A percentile compares a stretch with the other conserved stretches of the same genome.
These are phyloP conservation scores for Rutstroemia sp. DNA, from an alignment of 2,329 filamentous ascomycete genomes.

Conservation along the genomic window DNA sequence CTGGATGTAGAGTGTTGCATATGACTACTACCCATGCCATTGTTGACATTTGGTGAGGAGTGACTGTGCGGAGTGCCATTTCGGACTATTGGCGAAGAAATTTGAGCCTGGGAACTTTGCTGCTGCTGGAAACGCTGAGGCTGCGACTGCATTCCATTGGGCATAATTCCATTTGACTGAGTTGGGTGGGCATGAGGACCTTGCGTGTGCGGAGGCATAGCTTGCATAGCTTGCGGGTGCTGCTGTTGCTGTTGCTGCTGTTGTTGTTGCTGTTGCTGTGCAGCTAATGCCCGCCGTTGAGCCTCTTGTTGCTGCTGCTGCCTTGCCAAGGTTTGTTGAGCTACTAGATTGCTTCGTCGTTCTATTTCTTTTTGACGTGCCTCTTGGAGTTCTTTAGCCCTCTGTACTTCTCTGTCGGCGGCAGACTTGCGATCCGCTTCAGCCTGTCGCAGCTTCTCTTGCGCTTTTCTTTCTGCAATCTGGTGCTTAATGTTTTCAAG, in stretches of 20 bases:
- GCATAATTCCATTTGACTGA: conserved; percentile 35
- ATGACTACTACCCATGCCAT: conserved; percentile 34
- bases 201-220: conserved; percentile 22
- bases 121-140: conserved; percentile 35
- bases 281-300: conserved; percentile 31
- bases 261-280: conserved; percentile 34
- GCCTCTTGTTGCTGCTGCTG: conserved; percentile 30
- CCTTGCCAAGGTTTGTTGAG: conserved; percentile 3
- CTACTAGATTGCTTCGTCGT: conserved; percentile 25
- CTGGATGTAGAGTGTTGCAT: conserved; percentile 62
- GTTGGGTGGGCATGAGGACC: conserved; percentile 37
- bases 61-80: conserved; percentile 56
- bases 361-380: conserved; percentile 27
- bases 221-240: conserved; percentile 17
- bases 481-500: conserved; percentile 77
- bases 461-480: conserved; percentile 68
- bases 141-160: conserved; percentile 32
- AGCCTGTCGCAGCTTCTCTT: conserved; percentile 62
- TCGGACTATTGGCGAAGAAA: conserved; percentile 59
- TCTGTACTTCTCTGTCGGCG: conserved; percentile 40
- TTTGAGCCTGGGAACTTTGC: conserved; percentile 51
- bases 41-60: conserved; percentile 59
- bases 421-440: conserved; percentile 40
- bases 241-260: conserved; percentile 5
- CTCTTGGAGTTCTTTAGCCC: conserved; percentile 29